A percentile compares a stretch with the other conserved stretches of the same genome.
Conservation (phyloP, 2,329 filamentous ascomycete species). For the Colletotrichum endophyticum region DNA sequence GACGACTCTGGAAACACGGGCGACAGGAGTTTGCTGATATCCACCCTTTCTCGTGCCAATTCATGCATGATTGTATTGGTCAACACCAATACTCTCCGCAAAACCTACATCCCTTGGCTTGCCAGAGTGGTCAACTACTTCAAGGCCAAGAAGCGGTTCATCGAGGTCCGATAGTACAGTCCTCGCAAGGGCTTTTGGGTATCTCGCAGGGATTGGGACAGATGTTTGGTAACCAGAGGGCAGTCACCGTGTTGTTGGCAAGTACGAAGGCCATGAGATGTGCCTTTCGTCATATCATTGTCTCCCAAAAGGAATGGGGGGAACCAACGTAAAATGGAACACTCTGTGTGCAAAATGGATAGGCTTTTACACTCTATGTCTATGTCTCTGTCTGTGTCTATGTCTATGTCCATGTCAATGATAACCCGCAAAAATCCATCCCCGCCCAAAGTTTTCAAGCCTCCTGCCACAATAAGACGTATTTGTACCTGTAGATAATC, state of each 20-base stretch:
- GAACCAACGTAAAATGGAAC: neutral
- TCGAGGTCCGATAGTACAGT: neutral
- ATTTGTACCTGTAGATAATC: neutral
- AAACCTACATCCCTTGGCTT: neutral
- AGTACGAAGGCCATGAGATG: neutral
- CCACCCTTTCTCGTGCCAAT: neutral
- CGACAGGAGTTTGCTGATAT: neutral
- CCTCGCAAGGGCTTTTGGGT: neutral
- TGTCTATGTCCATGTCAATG: neutral
- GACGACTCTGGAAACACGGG: neutral
- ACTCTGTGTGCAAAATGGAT: neutral
- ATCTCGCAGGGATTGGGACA: neutral
- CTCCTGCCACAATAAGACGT: rapidly evolving
- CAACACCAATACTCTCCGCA: neutral
- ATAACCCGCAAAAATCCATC: neutral
- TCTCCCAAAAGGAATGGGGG: neutral
- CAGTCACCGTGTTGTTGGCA: neutral
- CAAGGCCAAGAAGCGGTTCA: neutral
- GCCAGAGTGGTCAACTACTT: neutral
- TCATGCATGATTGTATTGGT: neutral
- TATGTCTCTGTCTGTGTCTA: neutral
- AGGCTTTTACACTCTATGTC: neutral
- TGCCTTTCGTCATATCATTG: neutral
- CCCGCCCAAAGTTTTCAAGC: neutral
- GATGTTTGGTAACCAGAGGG: neutral